Evolutionary conservation across 495 filamentous ascomycete species (phyloP).

Genomic region (Neurospora cerealis): DNA sequence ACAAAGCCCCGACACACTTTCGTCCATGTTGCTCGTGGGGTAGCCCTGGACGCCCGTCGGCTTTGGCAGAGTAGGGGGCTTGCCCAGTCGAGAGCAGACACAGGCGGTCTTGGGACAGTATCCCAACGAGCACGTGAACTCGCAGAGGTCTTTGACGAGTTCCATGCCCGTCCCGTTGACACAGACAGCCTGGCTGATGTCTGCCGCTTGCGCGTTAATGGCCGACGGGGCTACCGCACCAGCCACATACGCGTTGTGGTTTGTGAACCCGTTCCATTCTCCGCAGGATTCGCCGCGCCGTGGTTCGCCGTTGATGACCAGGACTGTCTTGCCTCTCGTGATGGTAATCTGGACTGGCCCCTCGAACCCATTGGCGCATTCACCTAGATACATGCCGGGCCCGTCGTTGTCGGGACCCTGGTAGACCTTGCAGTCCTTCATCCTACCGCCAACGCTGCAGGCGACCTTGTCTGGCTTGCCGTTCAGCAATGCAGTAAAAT

Average conservation of each 20-base stretch:
- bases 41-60: not conserved
- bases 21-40: not conserved
- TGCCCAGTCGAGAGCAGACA: not conserved
- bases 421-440: not conserved
- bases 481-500: slow-evolving; percentile 24
- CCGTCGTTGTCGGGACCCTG: not conserved
- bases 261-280: not conserved
- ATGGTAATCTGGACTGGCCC: slow-evolving; percentile 31
- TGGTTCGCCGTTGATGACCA: not conserved
- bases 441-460: not conserved
- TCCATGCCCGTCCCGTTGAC: not conserved
- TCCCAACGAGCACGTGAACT: not conserved
- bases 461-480: not conserved
- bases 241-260: not conserved
- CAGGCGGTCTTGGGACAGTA: not conserved
- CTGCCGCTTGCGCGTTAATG: not conserved
- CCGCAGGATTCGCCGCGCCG: too few relatives aligned
- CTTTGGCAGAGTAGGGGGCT: not conserved
- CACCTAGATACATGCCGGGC: not conserved
- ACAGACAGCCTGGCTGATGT: not conserved
- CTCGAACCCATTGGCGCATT: not conserved
- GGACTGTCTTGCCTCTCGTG: not conserved
- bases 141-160: not conserved
- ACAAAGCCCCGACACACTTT: not conserved
- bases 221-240: not conserved